These are phyloP conservation scores for Pseudogymnoascus sp. DNA, from an alignment of 2,329 filamentous ascomycete genomes.

Conservation along the genomic window DNA sequence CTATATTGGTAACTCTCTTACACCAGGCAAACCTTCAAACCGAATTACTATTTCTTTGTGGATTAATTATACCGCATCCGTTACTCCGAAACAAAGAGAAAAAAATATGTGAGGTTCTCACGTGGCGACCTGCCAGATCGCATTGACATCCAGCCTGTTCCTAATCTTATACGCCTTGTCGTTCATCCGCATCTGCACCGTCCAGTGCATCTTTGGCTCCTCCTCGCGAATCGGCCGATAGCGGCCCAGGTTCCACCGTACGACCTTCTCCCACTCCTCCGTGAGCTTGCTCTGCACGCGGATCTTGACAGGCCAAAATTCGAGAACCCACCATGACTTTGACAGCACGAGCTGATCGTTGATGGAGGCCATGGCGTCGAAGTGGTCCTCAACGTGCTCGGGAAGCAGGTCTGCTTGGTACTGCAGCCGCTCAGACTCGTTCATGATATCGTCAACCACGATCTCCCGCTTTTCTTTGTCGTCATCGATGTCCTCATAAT, in stretches of 20 bases:
- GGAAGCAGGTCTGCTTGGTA: conserved; percentile 25
- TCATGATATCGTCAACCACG: not conserved
- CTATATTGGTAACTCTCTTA: not conserved
- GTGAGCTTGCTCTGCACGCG: conserved; percentile 25
- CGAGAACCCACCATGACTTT: conserved; percentile 36
- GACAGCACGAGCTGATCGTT: conserved; percentile 33
- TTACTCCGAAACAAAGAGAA: not conserved
- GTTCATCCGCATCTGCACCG: conserved; percentile 30
- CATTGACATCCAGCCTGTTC: conserved; percentile 24
- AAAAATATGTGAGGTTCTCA: conserved; percentile 6
- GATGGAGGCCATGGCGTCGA: conserved; percentile 33
- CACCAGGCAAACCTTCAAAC: not conserved
- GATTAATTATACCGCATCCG: not conserved
- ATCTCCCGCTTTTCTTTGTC: conserved; percentile 8
- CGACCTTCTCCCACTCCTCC: conserved; percentile 31
- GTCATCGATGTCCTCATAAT: conserved; percentile 19
- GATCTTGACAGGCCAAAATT: conserved; percentile 36
- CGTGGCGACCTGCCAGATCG: conserved; percentile 26
- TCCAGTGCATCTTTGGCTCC: conserved; percentile 37
- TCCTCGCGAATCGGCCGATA: conserved; percentile 30
- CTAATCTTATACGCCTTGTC: conserved; percentile 30
- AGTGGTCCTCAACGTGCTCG: conserved; percentile 36
- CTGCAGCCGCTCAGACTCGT: conserved; percentile 8
- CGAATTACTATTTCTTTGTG: not conserved
- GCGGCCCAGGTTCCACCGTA: conserved; percentile 32